Percentiles rank a stretch among this genome's conserved stretches.
Conservation (phyloP, 805 yeast genomes). For the Kuraishia cidri region DNA sequence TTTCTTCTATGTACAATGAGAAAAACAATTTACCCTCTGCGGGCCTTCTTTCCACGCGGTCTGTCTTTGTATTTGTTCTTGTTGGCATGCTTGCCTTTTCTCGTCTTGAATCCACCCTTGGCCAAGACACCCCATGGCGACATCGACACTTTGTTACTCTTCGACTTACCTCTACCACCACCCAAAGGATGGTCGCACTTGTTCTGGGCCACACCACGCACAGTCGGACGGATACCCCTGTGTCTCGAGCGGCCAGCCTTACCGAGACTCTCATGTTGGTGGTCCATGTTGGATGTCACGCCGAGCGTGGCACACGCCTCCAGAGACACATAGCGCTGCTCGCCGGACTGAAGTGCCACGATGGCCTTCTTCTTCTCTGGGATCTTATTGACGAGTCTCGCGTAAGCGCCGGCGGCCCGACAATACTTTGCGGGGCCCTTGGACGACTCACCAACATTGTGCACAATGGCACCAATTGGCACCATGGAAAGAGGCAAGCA, state of each 20-base stretch:
- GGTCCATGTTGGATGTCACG: conserved; percentile 85
- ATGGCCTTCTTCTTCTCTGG: conserved; percentile 66
- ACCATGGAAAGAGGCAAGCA: conserved; percentile 89
- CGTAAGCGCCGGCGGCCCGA: conserved; percentile 92
- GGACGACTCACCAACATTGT: conserved; percentile 72
- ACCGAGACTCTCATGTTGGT: conserved; percentile 83
- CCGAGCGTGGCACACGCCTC: conserved; percentile 94
- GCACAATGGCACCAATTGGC: conserved; percentile 89
- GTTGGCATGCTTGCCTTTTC: conserved; percentile 82
- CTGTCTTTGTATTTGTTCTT: conserved; percentile 84
- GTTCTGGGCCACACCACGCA: conserved; percentile 98
- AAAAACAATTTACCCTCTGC: conserved; percentile 5
- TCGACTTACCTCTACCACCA: conserved; percentile 99
- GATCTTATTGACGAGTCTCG: conserved; percentile 73
- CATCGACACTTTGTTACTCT: conserved; percentile 89
- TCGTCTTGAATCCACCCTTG: conserved; percentile 89
- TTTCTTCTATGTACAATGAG: not conserved
- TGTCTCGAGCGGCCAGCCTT: conserved; percentile 95
- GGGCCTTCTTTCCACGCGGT: conserved; percentile 59
- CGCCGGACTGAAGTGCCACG: conserved; percentile 82
- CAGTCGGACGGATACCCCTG: conserved; percentile 89
- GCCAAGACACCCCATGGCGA: conserved; percentile 94
- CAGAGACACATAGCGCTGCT: conserved; percentile 79
- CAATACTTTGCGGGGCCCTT: conserved; percentile 83
- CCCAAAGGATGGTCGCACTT: conserved; percentile 98